These are phyloP conservation scores for Xylaria grammica DNA, from an alignment of 495 filamentous ascomycete species.

Conservation along the genomic window DNA sequence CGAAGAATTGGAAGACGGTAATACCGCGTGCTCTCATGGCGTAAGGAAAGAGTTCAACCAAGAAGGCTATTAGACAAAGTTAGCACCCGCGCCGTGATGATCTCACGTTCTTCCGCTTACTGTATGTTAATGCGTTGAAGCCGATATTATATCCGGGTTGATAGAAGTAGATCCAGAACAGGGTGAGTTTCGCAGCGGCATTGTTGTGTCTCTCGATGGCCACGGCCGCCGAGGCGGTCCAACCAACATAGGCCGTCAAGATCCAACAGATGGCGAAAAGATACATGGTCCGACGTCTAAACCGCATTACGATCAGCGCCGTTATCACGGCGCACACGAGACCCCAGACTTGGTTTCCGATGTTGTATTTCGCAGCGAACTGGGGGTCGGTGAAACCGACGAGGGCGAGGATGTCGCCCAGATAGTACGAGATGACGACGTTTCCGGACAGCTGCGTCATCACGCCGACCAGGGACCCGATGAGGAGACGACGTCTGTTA, in stretches of 20 bases:
- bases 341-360: constrained; percentile 57
- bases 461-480: constrained; percentile 62
- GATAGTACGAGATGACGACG: constrained; percentile 63
- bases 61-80: constrained; percentile 48
- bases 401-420: constrained; percentile 49
- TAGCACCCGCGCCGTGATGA: background rate
- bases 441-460: constrained; percentile 73
- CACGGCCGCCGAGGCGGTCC: constrained; percentile 57
- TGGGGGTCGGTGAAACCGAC: constrained; percentile 50
- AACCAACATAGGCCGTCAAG: constrained; percentile 53
- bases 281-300: constrained; percentile 59
- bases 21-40: constrained; percentile 61
- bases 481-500: constrained; percentile 61
- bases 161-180: constrained; percentile 64
- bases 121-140: constrained; percentile 65
- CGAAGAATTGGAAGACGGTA: constrained; percentile 64
- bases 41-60: constrained; percentile 66
- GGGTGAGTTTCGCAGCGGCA: constrained; percentile 50
- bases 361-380: constrained; percentile 58
- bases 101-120: constrained; percentile 34
- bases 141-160: constrained; percentile 64
- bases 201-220: constrained; percentile 44
- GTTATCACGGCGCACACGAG: constrained; percentile 52
- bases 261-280: constrained; percentile 51
- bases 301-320: constrained; percentile 52